Evolutionary conservation across 495 filamentous ascomycete genomes (phyloP), one percentile per base, ranked within the genome.

Genomic region (Parathielavia hyrcaniae): DNA sequence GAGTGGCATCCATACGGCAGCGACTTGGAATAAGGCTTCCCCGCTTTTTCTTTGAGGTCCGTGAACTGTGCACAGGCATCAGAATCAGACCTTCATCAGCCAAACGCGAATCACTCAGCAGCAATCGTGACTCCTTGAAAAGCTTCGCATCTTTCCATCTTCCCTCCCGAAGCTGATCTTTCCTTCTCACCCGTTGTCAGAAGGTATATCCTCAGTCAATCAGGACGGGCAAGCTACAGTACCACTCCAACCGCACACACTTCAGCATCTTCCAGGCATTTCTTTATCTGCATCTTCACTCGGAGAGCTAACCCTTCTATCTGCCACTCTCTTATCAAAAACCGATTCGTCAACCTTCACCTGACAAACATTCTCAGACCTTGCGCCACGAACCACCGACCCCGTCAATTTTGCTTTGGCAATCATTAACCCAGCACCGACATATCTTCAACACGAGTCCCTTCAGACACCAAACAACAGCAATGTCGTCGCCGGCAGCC

Each of bases 401-500:
- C n/a, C 6, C 23, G 1, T 30, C 45, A 10, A 8, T 30, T 2
- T 34, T 26, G 46, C 46, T 17, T 9, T 32, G 19, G 35, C 48
- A 38, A 22, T 36, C 48, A 16, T 54, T n/a, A n/a, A 30, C 22
- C 6, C 51, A 53, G 14, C 51, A 34, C 41, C 50, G 3, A 55
- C n/a, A 30, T 6, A 30, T 30, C 26, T 30, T 6, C 2, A 30
- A 30, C 3, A 2, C 2, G 26, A 6, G 26, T 30, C 6, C 26
- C 26, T 30, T 30, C 26, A 30, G 26, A 30, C 44, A 14, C 52
- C 7, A 2, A 32, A 19, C 50, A n/a, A 36, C 53, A 46, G 64
- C 44, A 44, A 83, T 87, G 77, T 81, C 85, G 19, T 84, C 85
- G 35, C 86, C 77, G 75, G 65, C 67, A 23, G 75, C 81, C 41